Percentiles rank a stretch among this genome's conserved stretches.
These are phyloP conservation scores for Trichosporon coremiiforme DNA, from an alignment of 1,284 basidiomycete genomes.

Conservation along the genomic window DNA sequence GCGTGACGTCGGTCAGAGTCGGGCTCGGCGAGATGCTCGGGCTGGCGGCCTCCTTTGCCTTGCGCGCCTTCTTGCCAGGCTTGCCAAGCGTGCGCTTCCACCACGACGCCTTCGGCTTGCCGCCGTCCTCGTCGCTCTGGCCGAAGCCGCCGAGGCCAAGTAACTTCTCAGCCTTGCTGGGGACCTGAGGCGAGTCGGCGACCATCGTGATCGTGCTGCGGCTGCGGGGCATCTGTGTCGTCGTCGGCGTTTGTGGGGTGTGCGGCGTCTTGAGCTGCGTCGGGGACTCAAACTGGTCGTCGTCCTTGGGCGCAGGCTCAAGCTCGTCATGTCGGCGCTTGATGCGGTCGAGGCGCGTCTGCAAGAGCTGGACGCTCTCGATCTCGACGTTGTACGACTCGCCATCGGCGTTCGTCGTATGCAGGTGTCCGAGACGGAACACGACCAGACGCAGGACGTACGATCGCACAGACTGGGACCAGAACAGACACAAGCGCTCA, in stretches of 20 bases:
- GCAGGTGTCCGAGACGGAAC: constrained; percentile 59
- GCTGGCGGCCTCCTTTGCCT: constrained; percentile 16
- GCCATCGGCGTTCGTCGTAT: constrained; percentile 50
- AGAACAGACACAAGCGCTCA: constrained; percentile 59
- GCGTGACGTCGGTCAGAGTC: background rate
- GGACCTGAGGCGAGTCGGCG: constrained; percentile 39
- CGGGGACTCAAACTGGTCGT: background rate
- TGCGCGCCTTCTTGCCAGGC: constrained; percentile 24
- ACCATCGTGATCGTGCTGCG: constrained; percentile 58
- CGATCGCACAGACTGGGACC: constrained; percentile 59
- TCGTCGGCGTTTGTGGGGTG: constrained; percentile 32
- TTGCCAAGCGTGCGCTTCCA: constrained; percentile 32
- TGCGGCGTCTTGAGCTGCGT: constrained; percentile 26
- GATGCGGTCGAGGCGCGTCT: constrained; percentile 58
- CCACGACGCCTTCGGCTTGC: constrained; percentile 28
- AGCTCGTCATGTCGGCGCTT: constrained; percentile 58
- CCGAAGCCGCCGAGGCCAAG: constrained; percentile 39
- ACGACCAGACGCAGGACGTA: constrained; percentile 59
- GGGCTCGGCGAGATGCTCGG: constrained; percentile 13
- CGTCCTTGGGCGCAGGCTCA: constrained; percentile 39
- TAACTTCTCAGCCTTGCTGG: constrained; percentile 48
- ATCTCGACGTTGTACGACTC: constrained; percentile 55
- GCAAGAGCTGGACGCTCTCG: constrained; percentile 57
- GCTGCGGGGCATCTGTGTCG: constrained; percentile 41
- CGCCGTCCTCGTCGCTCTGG: constrained; percentile 26